A percentile compares a stretch with the other conserved stretches of the same genome.
phyloP scores from a whole-genome alignment of 495 filamentous ascomycete species.

The Hypoxylon trugodes region DNA sequence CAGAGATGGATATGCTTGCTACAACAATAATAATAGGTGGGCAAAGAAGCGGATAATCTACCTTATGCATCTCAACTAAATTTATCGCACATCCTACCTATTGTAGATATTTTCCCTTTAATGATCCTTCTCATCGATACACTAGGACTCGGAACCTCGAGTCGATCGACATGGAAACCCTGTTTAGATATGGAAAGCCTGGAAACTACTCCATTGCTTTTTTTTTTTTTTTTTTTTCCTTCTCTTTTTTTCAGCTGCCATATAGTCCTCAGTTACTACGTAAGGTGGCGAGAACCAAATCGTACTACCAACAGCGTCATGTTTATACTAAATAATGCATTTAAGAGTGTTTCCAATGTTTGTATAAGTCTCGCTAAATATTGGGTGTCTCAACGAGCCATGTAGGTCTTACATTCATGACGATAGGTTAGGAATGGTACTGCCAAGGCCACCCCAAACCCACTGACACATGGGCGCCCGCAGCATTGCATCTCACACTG shows the following conservation, averaged over 20 bases:
- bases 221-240: neutral
- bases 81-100: constrained; percentile 2
- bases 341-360: neutral
- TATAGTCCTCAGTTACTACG: neutral
- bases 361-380: constrained; percentile 7
- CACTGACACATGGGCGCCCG: constrained; percentile 40
- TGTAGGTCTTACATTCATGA: neutral
- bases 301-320: neutral
- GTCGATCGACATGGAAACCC: constrained; percentile 35
- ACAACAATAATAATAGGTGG: too few species aligned
- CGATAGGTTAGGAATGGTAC: constrained; percentile 4
- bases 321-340: neutral
- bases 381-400: constrained; percentile 1
- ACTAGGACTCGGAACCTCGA: constrained; percentile 39
- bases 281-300: neutral
- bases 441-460: constrained; percentile 30
- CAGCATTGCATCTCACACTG: constrained; percentile 30
- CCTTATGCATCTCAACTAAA: constrained; percentile 1
- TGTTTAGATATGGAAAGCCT: constrained; percentile 3
- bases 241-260: constrained; percentile 3
- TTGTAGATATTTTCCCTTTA: constrained; percentile 16
- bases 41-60: neutral
- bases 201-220: constrained; percentile 21
- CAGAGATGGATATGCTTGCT: too few species aligned
- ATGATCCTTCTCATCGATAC: constrained; percentile 31